A percentile compares a stretch with the other conserved stretches of the same genome.
Evolutionary conservation across 2,329 filamentous ascomycete genomes (phyloP).

Genomic region (Colletotrichum musae): DNA sequence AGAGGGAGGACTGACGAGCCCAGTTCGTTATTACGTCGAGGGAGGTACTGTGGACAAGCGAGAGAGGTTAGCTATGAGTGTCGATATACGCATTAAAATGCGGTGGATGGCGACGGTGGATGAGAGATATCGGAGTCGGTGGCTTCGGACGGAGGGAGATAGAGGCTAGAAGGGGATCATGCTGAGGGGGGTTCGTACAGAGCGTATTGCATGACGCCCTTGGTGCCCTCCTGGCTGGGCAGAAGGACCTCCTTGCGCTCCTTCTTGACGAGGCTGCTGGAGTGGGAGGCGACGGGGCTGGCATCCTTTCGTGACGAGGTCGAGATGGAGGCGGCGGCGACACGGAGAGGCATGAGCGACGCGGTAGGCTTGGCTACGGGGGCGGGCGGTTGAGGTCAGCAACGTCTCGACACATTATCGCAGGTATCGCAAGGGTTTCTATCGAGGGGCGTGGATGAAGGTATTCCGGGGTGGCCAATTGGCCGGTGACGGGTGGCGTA

Average conservation of each 20-base stretch:
- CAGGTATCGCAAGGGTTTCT: neutral
- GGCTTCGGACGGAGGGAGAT: neutral
- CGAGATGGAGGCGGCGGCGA: constrained; percentile 75
- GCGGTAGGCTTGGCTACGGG: constrained; percentile 74
- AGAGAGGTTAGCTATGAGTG: neutral
- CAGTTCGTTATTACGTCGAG: constrained; percentile 87
- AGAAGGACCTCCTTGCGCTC: constrained; percentile 80
- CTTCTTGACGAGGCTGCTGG: constrained; percentile 66
- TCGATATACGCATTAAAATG: neutral
- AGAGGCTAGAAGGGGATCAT: neutral
- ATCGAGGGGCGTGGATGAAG: neutral
- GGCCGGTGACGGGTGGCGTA: constrained; percentile 6
- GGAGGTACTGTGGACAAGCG: constrained; percentile 71
- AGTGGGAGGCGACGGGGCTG: constrained; percentile 67
- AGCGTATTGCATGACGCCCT: constrained; percentile 87
- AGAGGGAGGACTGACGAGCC: constrained; percentile 86
- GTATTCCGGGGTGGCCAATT: constrained; percentile 5
- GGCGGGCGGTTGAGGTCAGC: constrained; percentile 38
- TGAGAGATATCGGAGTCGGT: neutral
- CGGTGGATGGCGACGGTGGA: neutral
- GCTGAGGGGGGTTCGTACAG: constrained; percentile 71
- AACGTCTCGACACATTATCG: constrained; percentile 38
- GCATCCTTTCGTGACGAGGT: constrained; percentile 76
- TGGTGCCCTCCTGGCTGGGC: constrained; percentile 83
- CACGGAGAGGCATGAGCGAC: constrained; percentile 74